Evolutionary conservation across 148 eudicot genomes (phyloP), one percentile per base, ranked within the genome.

Genomic region (Camellia lanceoleosa): DNA sequence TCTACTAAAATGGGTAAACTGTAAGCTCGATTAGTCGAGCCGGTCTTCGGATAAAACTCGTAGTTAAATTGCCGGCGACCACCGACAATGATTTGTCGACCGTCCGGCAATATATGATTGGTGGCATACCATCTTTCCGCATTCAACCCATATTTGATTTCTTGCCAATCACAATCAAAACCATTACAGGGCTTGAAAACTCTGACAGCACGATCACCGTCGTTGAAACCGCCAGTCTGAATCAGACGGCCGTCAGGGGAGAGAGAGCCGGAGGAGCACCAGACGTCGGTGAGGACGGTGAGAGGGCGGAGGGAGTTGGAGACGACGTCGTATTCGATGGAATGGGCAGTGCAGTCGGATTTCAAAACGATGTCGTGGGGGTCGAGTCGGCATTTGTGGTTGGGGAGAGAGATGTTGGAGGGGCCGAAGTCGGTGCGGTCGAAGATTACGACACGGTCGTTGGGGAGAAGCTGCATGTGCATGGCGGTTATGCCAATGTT

Each of bases 381-480:
- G 74, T 81, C 83, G 18, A 23, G 9, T 16, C 84, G 84, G 71
- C 88, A 86, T 66, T 64, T 79, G 3, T 78, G 79, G 41, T 65
- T 16, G 3, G 80, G 83, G 0, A 89, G 52, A 6, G 87, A 79
- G 58, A 87, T 74, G 74, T 86, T 86, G 41, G 92, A 89, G 0
- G 30, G 52, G 30, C 92, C 92, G 47, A 82, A 84, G 51, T 88
- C 87, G 11, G 92, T 89, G 0, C 88, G 82, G 62, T 89, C 92
- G 55, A 65, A 89, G 5, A 86, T 84, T 41, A 89, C 81, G 42
- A 89, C 87, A 0, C 75, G 78, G 78, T 90, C 86, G 73, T 84
- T 82, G 80, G 76, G 65, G n/a, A 88, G 82, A 73, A 90, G 88
- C 65, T 85, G 89, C 91, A 90, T 86, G 78, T 88, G 91, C 91